Percentiles rank a stretch among this genome's conserved stretches.
Evolutionary conservation across 345 rosid species (phyloP).

Genomic region (Hibiscus mutabilis): DNA sequence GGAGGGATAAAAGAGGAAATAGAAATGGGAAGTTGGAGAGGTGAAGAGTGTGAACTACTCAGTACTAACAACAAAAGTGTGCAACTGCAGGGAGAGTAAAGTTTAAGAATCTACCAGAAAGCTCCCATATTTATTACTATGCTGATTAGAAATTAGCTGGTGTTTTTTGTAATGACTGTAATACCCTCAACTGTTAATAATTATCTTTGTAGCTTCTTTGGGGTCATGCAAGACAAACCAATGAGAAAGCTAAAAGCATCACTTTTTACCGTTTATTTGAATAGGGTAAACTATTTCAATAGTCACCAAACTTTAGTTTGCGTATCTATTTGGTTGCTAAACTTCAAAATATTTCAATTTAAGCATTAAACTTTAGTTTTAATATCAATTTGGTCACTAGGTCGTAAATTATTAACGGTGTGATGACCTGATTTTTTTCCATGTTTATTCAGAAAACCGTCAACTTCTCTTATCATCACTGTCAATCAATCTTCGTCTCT

Average conservation of each 20-base stretch:
- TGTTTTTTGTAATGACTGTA: background rate
- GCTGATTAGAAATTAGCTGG: background rate
- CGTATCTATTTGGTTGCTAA: too few relatives aligned
- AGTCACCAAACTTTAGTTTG: too few relatives aligned
- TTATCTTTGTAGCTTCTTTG: background rate
- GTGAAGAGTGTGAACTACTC: background rate
- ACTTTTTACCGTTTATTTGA: background rate
- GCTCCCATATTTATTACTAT: background rate
- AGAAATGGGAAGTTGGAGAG: background rate
- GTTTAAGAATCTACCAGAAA: background rate
- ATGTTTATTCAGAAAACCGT: too few relatives aligned
- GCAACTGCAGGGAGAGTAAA: slow-evolving; percentile 8
- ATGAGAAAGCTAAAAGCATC: background rate
- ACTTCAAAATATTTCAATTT: too few relatives aligned
- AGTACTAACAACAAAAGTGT: background rate
- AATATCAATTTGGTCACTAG: too few relatives aligned
- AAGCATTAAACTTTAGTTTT: too few relatives aligned
- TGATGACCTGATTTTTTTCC: too few relatives aligned
- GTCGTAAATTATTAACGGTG: too few relatives aligned
- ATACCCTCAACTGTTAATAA: background rate
- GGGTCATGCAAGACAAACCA: background rate
- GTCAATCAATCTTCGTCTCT: too few relatives aligned
- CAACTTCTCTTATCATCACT: too few relatives aligned
- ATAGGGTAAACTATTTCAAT: too few relatives aligned
- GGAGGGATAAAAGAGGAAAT: background rate